A percentile compares a stretch with the other conserved stretches of the same genome.
These are phyloP conservation scores for Kwoniella bestiolae DNA, from an alignment of 768 basidiomycete genomes.

Conservation along the genomic window DNA sequence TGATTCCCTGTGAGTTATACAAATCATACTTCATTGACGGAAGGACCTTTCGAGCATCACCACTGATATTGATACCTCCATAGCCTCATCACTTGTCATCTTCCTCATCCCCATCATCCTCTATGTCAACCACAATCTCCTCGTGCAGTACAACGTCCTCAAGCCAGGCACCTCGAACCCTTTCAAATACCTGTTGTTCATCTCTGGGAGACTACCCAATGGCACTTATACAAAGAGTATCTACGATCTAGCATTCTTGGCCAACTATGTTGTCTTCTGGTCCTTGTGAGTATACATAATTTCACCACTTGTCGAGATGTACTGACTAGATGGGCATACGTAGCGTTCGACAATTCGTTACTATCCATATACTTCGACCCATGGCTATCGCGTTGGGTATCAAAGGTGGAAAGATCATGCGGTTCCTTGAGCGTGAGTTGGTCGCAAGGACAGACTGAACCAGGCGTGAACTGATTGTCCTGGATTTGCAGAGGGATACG, in stretches of 20 bases:
- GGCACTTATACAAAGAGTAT: slow-evolving; percentile 69
- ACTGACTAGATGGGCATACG: neutral
- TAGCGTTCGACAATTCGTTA: slow-evolving; percentile 72
- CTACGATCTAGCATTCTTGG: slow-evolving; percentile 75
- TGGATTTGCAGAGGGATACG: slow-evolving; percentile 64
- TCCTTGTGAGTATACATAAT: slow-evolving; percentile 63
- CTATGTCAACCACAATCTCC: slow-evolving; percentile 43
- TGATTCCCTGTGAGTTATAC: slow-evolving; percentile 68
- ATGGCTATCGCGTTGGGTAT: slow-evolving; percentile 75
- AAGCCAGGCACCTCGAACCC: slow-evolving; percentile 66
- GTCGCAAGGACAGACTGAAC: too few relatives aligned
- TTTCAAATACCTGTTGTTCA: slow-evolving; percentile 70
- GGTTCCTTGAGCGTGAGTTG: slow-evolving; percentile 78
- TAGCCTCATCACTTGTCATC: slow-evolving; percentile 49
- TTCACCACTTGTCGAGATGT: neutral
- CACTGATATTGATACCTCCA: neutral
- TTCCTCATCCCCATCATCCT: slow-evolving; percentile 43
- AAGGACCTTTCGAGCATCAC: neutral
- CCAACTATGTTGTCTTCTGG: slow-evolving; percentile 83
- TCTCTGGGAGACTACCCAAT: slow-evolving; percentile 54
- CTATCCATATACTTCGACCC: slow-evolving; percentile 68
- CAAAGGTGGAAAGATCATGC: slow-evolving; percentile 69
- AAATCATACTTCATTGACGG: neutral
- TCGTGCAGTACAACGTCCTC: slow-evolving; percentile 60
- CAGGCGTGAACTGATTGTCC: neutral